Conservation (phyloP, 2,329 filamentous ascomycete genomes). For the Xylaria sp. region DNA sequence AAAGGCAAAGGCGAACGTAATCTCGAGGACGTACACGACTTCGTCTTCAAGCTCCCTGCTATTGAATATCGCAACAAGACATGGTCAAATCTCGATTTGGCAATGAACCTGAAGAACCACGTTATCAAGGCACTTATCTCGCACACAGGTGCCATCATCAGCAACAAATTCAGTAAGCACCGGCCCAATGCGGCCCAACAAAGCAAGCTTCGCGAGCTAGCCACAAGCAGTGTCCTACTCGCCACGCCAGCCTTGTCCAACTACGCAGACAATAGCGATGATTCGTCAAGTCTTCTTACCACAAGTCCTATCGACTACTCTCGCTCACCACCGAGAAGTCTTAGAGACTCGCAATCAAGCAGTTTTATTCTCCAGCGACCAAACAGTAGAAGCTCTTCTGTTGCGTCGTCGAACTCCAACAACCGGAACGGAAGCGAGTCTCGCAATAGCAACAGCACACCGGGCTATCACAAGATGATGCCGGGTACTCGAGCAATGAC, state of each 20-base stretch:
- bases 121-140: conserved; percentile 94
- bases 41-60: conserved; percentile 93
- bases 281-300: conserved; percentile 65
- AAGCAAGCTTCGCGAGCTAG: conserved; percentile 81
- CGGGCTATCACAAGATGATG: conserved; percentile 49
- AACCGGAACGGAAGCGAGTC: conserved; percentile 39
- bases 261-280: conserved; percentile 64
- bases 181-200: conserved; percentile 83
- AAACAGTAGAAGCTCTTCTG: conserved; percentile 64
- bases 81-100: conserved; percentile 96
- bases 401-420: conserved; percentile 57
- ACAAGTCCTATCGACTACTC: conserved; percentile 67
- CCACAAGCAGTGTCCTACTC: conserved; percentile 77
- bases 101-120: conserved; percentile 91
- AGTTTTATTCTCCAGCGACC: conserved; percentile 57
- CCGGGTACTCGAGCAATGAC: conserved; percentile 41
- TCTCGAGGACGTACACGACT: conserved; percentile 95
- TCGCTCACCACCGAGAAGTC: conserved; percentile 65
- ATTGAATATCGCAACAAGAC: conserved; percentile 99
- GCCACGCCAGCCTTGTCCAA: conserved; percentile 56
- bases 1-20: conserved; percentile 97
- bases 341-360: conserved; percentile 61
- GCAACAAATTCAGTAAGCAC: conserved; percentile 95
- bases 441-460: conserved; percentile 42
- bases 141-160: conserved; percentile 94